A percentile compares a stretch with the other conserved stretches of the same genome.
phyloP scores from a whole-genome alignment of 306 rosid genomes.

The Lathyrus oleraceus region DNA sequence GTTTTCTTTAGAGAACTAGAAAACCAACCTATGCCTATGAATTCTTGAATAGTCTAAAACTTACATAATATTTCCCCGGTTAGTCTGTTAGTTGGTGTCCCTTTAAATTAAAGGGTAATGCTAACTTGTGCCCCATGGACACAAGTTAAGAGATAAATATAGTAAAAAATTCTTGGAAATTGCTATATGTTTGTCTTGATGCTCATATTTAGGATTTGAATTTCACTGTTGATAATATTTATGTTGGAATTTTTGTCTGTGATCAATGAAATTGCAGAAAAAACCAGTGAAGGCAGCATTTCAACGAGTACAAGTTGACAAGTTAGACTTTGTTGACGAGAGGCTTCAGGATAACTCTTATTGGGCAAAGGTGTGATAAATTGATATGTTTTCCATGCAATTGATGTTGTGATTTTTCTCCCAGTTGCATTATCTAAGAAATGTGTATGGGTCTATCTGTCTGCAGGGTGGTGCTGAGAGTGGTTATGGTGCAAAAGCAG shows the following conservation, averaged over 20 bases:
- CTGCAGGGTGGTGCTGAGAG: conserved; percentile 80
- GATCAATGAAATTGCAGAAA: conserved; percentile 54
- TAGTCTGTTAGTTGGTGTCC: neutral
- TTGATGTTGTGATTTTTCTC: neutral
- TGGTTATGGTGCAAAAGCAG: conserved; percentile 98
- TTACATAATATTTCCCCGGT: neutral
- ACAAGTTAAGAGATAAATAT: too few species aligned
- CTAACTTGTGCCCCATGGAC: too few species aligned
- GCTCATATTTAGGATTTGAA: neutral
- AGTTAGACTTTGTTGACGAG: conserved; percentile 56
- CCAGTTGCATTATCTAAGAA: neutral
- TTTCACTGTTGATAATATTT: conserved; percentile 12
- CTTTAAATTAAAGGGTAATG: neutral
- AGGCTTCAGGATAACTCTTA: conserved; percentile 90
- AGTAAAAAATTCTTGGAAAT: neutral
- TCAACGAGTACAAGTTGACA: conserved; percentile 78
- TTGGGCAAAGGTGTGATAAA: conserved; percentile 83
- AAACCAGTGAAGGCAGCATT: conserved; percentile 60
- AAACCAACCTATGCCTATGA: neutral
- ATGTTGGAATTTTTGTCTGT: conserved; percentile 25
- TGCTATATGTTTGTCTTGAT: conserved; percentile 3
- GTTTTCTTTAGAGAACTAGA: neutral
- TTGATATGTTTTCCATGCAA: conserved; percentile 24
- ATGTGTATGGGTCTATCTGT: conserved; percentile 30
- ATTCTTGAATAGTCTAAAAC: neutral